phyloP scores from a whole-genome alignment of 2,329 filamentous ascomycete species.

The Paramyrothecium roridum region DNA sequence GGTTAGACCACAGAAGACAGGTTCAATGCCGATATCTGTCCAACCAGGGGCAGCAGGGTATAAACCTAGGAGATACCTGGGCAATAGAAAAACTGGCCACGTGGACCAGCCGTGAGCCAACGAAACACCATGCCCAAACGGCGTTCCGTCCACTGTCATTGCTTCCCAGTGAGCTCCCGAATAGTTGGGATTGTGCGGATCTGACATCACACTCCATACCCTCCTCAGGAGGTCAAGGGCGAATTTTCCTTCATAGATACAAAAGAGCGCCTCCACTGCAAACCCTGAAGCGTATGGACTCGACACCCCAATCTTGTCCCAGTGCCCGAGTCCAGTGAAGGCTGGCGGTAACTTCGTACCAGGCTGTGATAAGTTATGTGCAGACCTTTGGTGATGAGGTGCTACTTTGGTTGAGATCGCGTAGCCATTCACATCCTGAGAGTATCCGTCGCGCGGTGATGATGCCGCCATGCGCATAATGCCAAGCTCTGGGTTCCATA shows the following conservation, averaged over 20 bases:
- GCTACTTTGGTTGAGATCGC: neutral
- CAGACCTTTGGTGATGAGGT: neutral
- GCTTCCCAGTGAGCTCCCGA: conserved; percentile 3
- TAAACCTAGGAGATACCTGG: neutral
- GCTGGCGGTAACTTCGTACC: neutral
- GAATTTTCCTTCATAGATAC: neutral
- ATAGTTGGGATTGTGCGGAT: neutral
- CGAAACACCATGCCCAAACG: neutral
- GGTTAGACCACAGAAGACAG: neutral
- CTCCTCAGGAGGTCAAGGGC: neutral
- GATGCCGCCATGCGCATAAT: neutral
- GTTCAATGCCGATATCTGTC: neutral
- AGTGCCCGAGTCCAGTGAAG: neutral
- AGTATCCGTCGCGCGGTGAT: neutral
- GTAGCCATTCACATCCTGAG: neutral
- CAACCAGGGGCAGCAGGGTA: neutral
- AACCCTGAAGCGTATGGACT: neutral
- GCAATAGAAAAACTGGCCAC: conserved; percentile 1
- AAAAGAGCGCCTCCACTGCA: neutral
- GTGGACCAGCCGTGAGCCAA: conserved; percentile 2
- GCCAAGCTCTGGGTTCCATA: neutral
- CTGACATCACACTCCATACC: neutral
- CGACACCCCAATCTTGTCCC: neutral
- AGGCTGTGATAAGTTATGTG: neutral
- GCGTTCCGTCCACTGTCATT: conserved; percentile 1